These are phyloP conservation scores for Cicer judaicum DNA, from an alignment of 306 rosid genomes.

Conservation along the genomic window DNA sequence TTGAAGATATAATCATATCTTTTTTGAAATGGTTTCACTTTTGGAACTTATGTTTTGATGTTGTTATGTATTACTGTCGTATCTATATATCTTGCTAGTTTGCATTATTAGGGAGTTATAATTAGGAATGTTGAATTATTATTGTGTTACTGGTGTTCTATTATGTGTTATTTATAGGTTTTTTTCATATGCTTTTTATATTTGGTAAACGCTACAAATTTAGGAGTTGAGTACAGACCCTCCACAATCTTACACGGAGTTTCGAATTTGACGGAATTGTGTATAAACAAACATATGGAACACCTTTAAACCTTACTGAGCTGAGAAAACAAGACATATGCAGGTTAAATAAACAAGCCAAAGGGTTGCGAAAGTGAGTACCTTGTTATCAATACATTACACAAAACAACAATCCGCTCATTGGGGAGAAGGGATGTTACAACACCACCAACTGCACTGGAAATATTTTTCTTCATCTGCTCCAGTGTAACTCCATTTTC, in stretches of 20 bases:
- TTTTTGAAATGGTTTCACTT: background rate
- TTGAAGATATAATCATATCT: background rate
- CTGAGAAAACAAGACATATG: slow-evolving; percentile 45
- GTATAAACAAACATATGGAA: slow-evolving; percentile 13
- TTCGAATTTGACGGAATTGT: background rate
- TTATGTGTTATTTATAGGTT: background rate
- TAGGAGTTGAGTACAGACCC: background rate
- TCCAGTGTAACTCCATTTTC: slow-evolving; percentile 79
- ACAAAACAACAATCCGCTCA: slow-evolving; percentile 73
- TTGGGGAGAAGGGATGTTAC: slow-evolving; percentile 81
- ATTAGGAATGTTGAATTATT: slow-evolving; percentile 1
- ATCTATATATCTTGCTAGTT: background rate
- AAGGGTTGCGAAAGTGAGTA: slow-evolving; percentile 47
- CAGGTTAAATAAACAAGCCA: slow-evolving; percentile 34
- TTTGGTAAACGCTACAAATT: background rate
- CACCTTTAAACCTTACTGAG: slow-evolving; percentile 33
- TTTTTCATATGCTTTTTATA: background rate
- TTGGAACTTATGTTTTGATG: background rate
- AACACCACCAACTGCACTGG: slow-evolving; percentile 78
- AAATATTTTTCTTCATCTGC: slow-evolving; percentile 83
- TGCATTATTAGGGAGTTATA: background rate
- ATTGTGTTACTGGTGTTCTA: background rate
- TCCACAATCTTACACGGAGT: background rate
- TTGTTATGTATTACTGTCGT: background rate
- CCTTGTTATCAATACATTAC: slow-evolving; percentile 86